phyloP scores from a whole-genome alignment of 176 grass and related monocot species.

The Oryza meyeriana region DNA sequence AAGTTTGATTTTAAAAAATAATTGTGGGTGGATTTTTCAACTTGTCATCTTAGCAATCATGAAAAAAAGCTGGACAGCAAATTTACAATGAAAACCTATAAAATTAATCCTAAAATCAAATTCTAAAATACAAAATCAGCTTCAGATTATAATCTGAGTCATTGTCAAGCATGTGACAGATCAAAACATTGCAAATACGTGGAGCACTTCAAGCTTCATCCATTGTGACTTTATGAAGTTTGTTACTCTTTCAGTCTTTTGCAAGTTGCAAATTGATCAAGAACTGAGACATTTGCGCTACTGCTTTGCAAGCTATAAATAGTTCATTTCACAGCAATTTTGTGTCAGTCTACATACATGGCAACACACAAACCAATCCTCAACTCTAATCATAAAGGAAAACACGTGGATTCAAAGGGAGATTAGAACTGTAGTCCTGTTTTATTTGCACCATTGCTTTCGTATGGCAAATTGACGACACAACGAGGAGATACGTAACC shows the following conservation, averaged over 20 bases:
- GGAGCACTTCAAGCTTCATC: not conserved
- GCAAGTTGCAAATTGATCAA: not conserved
- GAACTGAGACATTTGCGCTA: not conserved
- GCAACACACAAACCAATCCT: not conserved
- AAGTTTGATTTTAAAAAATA: not conserved
- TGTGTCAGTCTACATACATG: not conserved
- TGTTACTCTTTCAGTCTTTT: not conserved
- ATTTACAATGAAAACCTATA: not conserved
- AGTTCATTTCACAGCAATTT: slow-evolving; percentile 5
- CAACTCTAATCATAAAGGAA: not conserved
- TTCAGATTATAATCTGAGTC: no score
- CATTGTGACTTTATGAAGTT: not conserved
- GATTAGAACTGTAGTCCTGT: not conserved
- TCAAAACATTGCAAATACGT: no score
- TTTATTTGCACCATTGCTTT: not conserved
- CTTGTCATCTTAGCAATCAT: not conserved
- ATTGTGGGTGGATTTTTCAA: not conserved
- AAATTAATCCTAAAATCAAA: not conserved
- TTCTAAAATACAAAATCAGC: not conserved
- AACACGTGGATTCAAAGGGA: not conserved
- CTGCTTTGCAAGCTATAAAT: not conserved
- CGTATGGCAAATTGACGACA: not conserved
- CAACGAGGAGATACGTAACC: not conserved
- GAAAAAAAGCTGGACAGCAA: not conserved
- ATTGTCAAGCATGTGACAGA: no score